These are phyloP conservation scores for Cytospora piceae DNA, from an alignment of 2,329 filamentous ascomycete species.

Conservation along the genomic window DNA sequence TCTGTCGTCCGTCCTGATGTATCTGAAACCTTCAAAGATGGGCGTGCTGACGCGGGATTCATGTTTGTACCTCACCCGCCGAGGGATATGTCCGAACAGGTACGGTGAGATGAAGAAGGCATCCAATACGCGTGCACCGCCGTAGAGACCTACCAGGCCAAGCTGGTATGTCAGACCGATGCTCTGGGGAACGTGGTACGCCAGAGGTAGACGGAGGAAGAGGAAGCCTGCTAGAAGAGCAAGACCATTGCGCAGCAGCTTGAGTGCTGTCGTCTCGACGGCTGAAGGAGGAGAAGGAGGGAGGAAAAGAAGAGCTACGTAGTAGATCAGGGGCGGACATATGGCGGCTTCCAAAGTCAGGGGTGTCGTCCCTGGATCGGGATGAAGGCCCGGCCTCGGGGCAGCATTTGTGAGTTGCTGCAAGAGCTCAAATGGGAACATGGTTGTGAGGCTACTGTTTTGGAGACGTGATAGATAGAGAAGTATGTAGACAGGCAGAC, in stretches of 20 bases:
- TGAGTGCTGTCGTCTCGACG: constrained; percentile 37
- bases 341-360: constrained; percentile 44
- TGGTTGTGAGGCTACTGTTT: neutral
- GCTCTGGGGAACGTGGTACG: constrained; percentile 47
- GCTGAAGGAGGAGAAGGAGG: constrained; percentile 44
- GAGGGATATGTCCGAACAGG: constrained; percentile 44
- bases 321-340: constrained; percentile 46
- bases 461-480: neutral
- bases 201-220: constrained; percentile 47
- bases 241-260: constrained; percentile 42
- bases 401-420: constrained; percentile 37
- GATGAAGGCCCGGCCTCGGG: constrained; percentile 44
- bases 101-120: constrained; percentile 49
- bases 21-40: constrained; percentile 23
- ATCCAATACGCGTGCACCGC: constrained; percentile 46
- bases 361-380: constrained; percentile 45
- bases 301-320: constrained; percentile 46
- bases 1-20: constrained; percentile 14
- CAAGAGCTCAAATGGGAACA: constrained; percentile 6
- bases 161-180: constrained; percentile 51
- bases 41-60: constrained; percentile 39
- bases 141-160: constrained; percentile 47
- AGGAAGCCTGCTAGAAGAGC: constrained; percentile 43
- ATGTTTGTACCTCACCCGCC: constrained; percentile 47
- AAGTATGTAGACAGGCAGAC: neutral